phyloP scores from a whole-genome alignment of 306 rosid species.

The Fragaria vesca region DNA sequence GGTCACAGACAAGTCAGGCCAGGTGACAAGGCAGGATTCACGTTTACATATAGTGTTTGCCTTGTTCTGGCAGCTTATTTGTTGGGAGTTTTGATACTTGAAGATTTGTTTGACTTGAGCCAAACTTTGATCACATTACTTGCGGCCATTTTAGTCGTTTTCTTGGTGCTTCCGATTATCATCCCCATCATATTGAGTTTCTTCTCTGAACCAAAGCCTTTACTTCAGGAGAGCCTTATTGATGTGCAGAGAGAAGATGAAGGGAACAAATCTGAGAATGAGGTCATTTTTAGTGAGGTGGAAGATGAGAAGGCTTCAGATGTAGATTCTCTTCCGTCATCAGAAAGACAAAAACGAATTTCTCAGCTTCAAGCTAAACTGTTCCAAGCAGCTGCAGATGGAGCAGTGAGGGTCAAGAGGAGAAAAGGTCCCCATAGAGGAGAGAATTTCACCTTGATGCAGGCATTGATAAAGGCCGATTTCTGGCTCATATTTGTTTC shows the following conservation, averaged over 20 bases:
- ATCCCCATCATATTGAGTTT: conserved; percentile 57
- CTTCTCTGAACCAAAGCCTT: conserved; percentile 41
- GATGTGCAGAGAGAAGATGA: conserved; percentile 29
- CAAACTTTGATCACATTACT: conserved; percentile 38
- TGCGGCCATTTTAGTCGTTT: conserved; percentile 35
- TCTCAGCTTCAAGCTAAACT: conserved; percentile 58
- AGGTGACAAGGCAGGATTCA: conserved; percentile 54
- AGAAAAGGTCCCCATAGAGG: conserved; percentile 77
- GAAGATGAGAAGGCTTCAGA: conserved; percentile 51
- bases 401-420: conserved; percentile 51
- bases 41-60: conserved; percentile 55
- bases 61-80: conserved; percentile 65
- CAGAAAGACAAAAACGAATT: conserved; percentile 56
- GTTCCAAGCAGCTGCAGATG: conserved; percentile 51
- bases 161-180: conserved; percentile 48
- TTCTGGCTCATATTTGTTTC: conserved; percentile 82
- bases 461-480: conserved; percentile 84
- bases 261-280: conserved; percentile 24
- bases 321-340: conserved; percentile 46
- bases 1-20: conserved; percentile 46
- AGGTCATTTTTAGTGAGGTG: conserved; percentile 41
- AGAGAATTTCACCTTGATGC: conserved; percentile 75
- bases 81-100: conserved; percentile 57
- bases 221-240: conserved; percentile 43
- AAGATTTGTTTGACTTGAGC: conserved; percentile 41